These are phyloP conservation scores for Agaricus bisporus DNA, from an alignment of 768 basidiomycete genomes.

Conservation along the genomic window DNA sequence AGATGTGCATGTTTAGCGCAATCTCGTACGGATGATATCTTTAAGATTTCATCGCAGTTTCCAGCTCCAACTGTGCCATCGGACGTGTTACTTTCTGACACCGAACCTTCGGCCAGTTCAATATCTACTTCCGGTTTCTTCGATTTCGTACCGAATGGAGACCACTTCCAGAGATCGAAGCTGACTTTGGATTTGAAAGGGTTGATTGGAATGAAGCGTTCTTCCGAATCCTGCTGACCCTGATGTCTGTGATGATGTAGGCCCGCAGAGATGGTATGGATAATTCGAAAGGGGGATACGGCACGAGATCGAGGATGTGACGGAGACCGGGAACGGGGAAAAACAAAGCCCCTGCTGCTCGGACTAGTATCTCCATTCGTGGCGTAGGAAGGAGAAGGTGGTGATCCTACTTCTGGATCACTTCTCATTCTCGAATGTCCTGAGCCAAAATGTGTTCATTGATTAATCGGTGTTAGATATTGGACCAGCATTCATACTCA, in stretches of 20 bases:
- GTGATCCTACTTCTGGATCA: neutral
- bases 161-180: constrained; percentile 15
- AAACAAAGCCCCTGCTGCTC: neutral
- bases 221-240: constrained; percentile 34
- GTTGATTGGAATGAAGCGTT: constrained; percentile 51
- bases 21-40: constrained; percentile 15
- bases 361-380: constrained; percentile 2
- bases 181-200: constrained; percentile 36
- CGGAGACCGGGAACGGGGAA: neutral
- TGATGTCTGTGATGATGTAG: constrained; percentile 32
- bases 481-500: neutral
- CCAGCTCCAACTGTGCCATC: constrained; percentile 17
- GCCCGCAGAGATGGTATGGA: constrained; percentile 46
- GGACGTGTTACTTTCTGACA: constrained; percentile 15
- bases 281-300: constrained; percentile 53
- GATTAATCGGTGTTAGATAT: neutral
- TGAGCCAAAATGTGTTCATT: neutral
- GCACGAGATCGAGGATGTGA: constrained; percentile 38
- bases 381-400: neutral
- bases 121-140: constrained; percentile 28
- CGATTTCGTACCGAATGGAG: constrained; percentile 11
- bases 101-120: constrained; percentile 14
- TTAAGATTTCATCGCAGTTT: constrained; percentile 25
- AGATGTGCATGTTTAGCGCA: constrained; percentile 16
- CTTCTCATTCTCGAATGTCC: neutral